Base-by-base conservation (phyloP, 495 filamentous ascomycete species). In the Ramalina intermedia region DNA sequence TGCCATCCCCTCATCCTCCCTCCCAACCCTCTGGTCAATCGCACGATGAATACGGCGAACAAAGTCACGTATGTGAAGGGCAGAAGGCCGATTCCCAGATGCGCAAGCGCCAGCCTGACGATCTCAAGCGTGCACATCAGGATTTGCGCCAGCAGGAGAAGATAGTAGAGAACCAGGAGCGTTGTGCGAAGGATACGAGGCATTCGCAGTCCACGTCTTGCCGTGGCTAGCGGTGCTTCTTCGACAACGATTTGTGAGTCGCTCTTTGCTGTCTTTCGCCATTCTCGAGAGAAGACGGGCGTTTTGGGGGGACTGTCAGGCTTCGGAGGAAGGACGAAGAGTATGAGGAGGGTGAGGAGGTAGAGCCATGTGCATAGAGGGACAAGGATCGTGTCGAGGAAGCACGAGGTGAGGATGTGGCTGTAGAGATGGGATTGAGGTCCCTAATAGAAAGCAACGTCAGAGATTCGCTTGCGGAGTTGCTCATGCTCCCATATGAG, bases 391-490 rank as follows among this genome's bases (percentile, higher is more conserved):
- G 56, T 61, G 45, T 66, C 63, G 37, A 57, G 46, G 60, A 66
- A 66, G 53, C 63, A 66, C 52, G 63, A 52, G 26, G 63, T 65
- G 23, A 62, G 57, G 41, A 61, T 48, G n/a, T 64, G 60, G 9
- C 46, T 53, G 47, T 61, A 64, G 46, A 62, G 52, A 36, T 57
- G 52, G 23, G 63, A 66, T 17, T 46, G 27, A 16, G 63, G 62
- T 33, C 63, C 63, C 63, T 66, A 26, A 20, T 12, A 2, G 0
- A 14, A 0, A 1, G 17, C 7, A 7, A 13, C 29, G 12, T 55
- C 14, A 55, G 43, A 2, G 13, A 41, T 6, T 49, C 21, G 20
- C 6, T 14, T 9, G 9, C 17, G 17, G n/a, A 24, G 9, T 29
- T 35, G 27, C 17, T 26, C 1, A 9, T 8, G 3, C 36, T 20